Conservation (phyloP, 1,284 basidiomycete genomes). For the Cerioporus squamosus region DNA sequence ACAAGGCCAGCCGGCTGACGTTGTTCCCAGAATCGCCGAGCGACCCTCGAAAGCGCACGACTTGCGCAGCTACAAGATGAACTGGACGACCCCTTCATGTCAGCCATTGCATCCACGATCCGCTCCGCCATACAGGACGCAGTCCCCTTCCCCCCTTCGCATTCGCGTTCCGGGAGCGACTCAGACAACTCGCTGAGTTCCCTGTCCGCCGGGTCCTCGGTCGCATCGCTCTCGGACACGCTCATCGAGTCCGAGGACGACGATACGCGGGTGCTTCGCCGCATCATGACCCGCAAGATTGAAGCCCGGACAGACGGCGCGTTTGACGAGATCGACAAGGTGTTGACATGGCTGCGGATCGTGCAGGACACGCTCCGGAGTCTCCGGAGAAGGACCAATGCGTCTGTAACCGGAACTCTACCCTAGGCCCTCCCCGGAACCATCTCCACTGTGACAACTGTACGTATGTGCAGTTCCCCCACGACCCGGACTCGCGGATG, state of each 20-base stretch:
- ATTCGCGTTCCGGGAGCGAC: constrained; percentile 13
- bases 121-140: constrained; percentile 10
- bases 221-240: constrained; percentile 40
- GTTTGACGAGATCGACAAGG: constrained; percentile 66
- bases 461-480: background rate
- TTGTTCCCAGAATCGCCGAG: constrained; percentile 24
- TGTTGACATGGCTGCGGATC: constrained; percentile 60
- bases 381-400: constrained; percentile 53
- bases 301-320: constrained; percentile 58
- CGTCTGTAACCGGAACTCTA: background rate
- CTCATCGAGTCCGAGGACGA: constrained; percentile 55
- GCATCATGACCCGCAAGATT: constrained; percentile 65
- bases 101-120: constrained; percentile 18
- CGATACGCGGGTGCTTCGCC: constrained; percentile 59
- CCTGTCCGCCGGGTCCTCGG: constrained; percentile 34
- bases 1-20: background rate
- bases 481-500: background rate
- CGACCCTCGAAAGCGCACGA: constrained; percentile 26
- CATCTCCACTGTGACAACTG: constrained; percentile 1
- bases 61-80: constrained; percentile 20
- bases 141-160: constrained; percentile 18
- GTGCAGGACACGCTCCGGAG: constrained; percentile 64
- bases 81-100: constrained; percentile 22
- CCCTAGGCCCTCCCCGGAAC: background rate
- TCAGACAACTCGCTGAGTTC: constrained; percentile 25